Percentiles rank a stretch among this genome's conserved stretches.
phyloP scores from a whole-genome alignment of 2,329 filamentous ascomycete species.

The Trichoderma sp. region DNA sequence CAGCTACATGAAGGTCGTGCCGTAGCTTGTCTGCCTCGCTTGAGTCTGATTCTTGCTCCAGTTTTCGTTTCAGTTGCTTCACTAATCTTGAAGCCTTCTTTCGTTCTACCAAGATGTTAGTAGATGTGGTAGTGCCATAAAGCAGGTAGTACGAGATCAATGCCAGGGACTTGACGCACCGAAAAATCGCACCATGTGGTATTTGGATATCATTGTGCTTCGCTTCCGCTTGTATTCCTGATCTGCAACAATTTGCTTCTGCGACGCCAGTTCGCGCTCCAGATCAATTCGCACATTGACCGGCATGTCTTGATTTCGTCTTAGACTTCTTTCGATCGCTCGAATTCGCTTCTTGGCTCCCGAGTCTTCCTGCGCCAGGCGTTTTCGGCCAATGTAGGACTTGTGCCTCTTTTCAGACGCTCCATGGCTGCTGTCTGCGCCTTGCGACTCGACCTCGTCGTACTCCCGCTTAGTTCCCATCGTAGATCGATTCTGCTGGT shows the following conservation, averaged over 20 bases:
- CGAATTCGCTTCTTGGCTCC: slow-evolving; percentile 72
- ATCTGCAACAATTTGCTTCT: slow-evolving; percentile 63
- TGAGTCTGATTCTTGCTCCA: slow-evolving; percentile 53
- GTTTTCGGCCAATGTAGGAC: slow-evolving; percentile 39
- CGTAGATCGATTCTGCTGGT: background rate
- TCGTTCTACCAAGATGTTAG: slow-evolving; percentile 53
- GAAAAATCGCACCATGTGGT: slow-evolving; percentile 84
- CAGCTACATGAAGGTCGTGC: slow-evolving; percentile 63
- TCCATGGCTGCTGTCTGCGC: background rate
- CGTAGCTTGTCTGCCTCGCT: slow-evolving; percentile 56
- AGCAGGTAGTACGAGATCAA: background rate
- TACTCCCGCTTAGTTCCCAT: slow-evolving; percentile 40
- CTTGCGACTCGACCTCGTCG: slow-evolving; percentile 33
- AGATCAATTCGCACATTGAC: slow-evolving; percentile 68
- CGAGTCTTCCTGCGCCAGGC: slow-evolving; percentile 50
- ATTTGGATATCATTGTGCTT: slow-evolving; percentile 72
- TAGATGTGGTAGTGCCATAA: slow-evolving; percentile 19
- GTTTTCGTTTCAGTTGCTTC: slow-evolving; percentile 64
- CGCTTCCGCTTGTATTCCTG: slow-evolving; percentile 62
- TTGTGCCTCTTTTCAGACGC: slow-evolving; percentile 39
- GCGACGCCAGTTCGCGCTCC: slow-evolving; percentile 70
- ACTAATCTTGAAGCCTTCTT: slow-evolving; percentile 70
- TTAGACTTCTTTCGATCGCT: slow-evolving; percentile 67
- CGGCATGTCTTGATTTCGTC: slow-evolving; percentile 62
- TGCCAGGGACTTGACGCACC: slow-evolving; percentile 48